Evolutionary conservation across 768 basidiomycete species (phyloP).

Genomic region (Gymnopilus dilepis): DNA sequence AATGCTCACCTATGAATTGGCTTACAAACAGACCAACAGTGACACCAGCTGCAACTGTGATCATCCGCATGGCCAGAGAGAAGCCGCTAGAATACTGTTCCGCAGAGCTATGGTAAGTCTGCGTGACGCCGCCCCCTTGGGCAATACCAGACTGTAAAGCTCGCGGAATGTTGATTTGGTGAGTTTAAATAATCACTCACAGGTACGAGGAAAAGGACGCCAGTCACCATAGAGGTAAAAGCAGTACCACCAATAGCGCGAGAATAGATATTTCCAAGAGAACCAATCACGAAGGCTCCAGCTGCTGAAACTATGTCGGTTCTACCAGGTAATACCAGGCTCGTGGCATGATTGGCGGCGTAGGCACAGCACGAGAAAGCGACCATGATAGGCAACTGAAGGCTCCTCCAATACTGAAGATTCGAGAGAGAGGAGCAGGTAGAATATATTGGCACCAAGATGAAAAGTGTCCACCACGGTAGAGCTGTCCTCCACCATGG

Average conservation of each 20-base stretch:
- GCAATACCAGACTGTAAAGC: conserved; percentile 69
- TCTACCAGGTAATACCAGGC: conserved; percentile 63
- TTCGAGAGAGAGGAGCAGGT: conserved; percentile 75
- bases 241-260: conserved; percentile 78
- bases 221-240: conserved; percentile 91
- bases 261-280: conserved; percentile 85
- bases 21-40: conserved; percentile 86
- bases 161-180: conserved; percentile 12
- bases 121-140: conserved; percentile 71
- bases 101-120: conserved; percentile 62
- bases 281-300: conserved; percentile 78
- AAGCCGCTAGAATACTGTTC: conserved; percentile 81
- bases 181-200: conserved; percentile 49
- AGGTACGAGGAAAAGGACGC: conserved; percentile 89
- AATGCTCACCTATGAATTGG: conserved; percentile 60
- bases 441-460: conserved; percentile 81
- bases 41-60: conserved; percentile 83
- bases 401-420: conserved; percentile 71
- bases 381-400: conserved; percentile 81
- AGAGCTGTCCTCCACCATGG: conserved; percentile 79
- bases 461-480: conserved; percentile 82
- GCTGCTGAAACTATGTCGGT: conserved; percentile 79
- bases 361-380: conserved; percentile 77
- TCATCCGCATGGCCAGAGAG: conserved; percentile 81
- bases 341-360: conserved; percentile 69